Conservation (phyloP, 1,284 basidiomycete genomes). For the Moesziomyces sp. region DNA sequence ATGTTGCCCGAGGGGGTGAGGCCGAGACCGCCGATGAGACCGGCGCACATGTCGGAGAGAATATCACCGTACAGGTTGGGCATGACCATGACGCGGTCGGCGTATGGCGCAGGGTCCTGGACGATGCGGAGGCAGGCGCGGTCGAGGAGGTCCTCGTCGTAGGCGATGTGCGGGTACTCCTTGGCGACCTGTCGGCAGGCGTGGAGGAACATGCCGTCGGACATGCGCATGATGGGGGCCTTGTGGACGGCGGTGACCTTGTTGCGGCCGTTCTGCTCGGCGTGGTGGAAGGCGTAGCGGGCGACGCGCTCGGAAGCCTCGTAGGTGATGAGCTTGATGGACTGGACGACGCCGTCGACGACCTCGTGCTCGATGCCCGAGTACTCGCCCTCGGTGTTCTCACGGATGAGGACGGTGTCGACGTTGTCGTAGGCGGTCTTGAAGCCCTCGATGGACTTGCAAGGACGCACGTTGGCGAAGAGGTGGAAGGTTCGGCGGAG, state of each 20-base stretch:
- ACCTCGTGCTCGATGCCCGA: conserved; percentile 99
- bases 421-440: conserved; percentile 99
- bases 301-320: conserved; percentile 98
- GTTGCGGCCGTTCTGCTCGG: conserved; percentile 84
- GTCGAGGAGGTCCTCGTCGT: conserved; percentile 98
- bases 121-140: conserved; percentile 85
- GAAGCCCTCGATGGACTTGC: conserved; percentile 93
- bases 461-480: conserved; percentile 98
- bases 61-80: conserved; percentile 99
- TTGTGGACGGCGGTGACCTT: conserved; percentile 99
- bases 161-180: conserved; percentile 90
- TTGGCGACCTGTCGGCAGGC: conserved; percentile 97
- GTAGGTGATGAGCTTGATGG: conserved; percentile 99
- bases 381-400: conserved; percentile 99
- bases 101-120: conserved; percentile 91
- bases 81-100: conserved; percentile 99
- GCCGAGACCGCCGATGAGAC: conserved; percentile 96
- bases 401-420: conserved; percentile 96
- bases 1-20: conserved; percentile 99
- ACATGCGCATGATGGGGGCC: conserved; percentile 99
- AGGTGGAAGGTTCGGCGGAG: conserved; percentile 96
- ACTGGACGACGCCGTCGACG: conserved; percentile 98
- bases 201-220: conserved; percentile 98
- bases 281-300: conserved; percentile 98
- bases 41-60: conserved; percentile 98